These are phyloP conservation scores for Penicillium decumbens DNA, from an alignment of 2,329 filamentous ascomycete species.

Conservation along the genomic window DNA sequence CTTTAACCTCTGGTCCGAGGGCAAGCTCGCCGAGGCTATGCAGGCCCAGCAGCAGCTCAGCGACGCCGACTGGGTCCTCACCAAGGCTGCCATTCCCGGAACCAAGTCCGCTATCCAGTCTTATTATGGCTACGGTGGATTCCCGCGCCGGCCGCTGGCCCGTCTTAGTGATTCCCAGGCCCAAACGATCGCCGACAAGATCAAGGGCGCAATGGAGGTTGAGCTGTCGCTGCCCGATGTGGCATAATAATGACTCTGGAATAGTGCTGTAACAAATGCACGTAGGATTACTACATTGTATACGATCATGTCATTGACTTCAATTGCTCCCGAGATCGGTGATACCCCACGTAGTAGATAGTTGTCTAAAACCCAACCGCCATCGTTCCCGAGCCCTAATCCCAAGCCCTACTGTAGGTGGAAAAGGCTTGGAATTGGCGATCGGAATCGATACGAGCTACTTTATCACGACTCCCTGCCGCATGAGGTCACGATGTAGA, in stretches of 20 bases:
- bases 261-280: not conserved
- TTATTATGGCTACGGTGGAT: slow-evolving; percentile 79
- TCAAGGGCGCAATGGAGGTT: slow-evolving; percentile 35
- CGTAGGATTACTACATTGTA: slow-evolving; percentile 5
- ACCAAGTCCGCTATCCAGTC: slow-evolving; percentile 80
- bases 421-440: slow-evolving; percentile 12
- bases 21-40: slow-evolving; percentile 70
- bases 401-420: slow-evolving; percentile 20
- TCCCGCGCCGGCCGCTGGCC: slow-evolving; percentile 60
- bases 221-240: slow-evolving; percentile 35
- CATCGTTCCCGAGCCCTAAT: slow-evolving; percentile 5
- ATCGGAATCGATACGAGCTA: slow-evolving; percentile 17
- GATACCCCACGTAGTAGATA: not conserved
- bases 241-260: slow-evolving; percentile 20
- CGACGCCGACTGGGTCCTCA: slow-evolving; percentile 77
- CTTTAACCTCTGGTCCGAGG: slow-evolving; percentile 71
- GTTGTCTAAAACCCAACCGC: not conserved
- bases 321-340: not conserved
- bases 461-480: not conserved
- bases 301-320: slow-evolving; percentile 6
- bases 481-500: not conserved
- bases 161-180: slow-evolving; percentile 31
- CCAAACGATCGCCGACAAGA: slow-evolving; percentile 31
- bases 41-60: slow-evolving; percentile 70
- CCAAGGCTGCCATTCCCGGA: slow-evolving; percentile 76